These are phyloP conservation scores for Orobanche coerulescens DNA, from an alignment of 257 asterid genomes.

Conservation along the genomic window DNA sequence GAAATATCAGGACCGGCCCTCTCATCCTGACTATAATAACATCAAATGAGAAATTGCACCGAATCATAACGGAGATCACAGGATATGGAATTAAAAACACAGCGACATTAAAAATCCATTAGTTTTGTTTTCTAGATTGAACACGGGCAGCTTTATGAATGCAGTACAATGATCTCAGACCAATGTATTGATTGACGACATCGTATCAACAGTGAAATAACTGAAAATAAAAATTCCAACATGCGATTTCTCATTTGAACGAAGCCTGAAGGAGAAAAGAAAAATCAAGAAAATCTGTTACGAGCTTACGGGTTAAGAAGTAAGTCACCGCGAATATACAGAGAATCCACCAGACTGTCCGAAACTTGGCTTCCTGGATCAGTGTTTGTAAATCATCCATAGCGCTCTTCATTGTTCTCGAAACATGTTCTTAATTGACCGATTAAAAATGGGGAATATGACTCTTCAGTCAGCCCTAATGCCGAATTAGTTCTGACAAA, in stretches of 20 bases:
- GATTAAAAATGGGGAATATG: neutral
- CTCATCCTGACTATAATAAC: no score
- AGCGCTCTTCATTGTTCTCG: constrained; percentile 35
- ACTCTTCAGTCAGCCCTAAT: neutral
- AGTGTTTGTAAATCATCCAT: constrained; percentile 69
- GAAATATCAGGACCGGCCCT: no score
- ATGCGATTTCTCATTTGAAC: neutral
- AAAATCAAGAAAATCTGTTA: neutral
- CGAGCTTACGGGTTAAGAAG: constrained; percentile 65
- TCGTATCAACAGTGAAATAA: neutral
- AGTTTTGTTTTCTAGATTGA: constrained; percentile 6
- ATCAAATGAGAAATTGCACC: no score
- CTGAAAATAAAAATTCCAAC: neutral
- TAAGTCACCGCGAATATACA: constrained; percentile 69
- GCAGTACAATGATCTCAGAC: constrained; percentile 3
- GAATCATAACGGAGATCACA: neutral
- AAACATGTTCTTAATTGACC: neutral
- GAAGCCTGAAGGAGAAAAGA: neutral
- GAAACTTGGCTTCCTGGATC: constrained; percentile 89
- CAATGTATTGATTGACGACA: neutral
- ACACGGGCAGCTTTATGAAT: neutral
- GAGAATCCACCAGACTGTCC: constrained; percentile 82
- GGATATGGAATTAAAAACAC: neutral
- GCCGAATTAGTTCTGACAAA: neutral
- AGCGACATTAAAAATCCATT: neutral